Conservation (phyloP, 306 rosid genomes). For the Elaeagnus macrophylla region DNA sequence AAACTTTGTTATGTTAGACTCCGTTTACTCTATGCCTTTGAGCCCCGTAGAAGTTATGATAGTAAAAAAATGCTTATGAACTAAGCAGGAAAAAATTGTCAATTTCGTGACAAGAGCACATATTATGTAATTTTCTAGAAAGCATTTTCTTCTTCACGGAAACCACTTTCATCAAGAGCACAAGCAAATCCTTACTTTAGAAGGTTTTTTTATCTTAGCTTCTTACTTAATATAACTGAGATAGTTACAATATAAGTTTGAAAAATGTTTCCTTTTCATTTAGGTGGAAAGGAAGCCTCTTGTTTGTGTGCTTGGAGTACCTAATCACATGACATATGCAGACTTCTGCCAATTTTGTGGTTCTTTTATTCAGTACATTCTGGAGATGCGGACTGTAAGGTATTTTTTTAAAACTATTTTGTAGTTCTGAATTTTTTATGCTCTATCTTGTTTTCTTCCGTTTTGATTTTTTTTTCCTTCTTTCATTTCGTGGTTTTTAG, state of each 20-base stretch:
- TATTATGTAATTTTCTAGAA: too few relatives aligned
- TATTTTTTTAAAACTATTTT: background rate
- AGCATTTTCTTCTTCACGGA: too few relatives aligned
- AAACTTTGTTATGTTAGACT: too few relatives aligned
- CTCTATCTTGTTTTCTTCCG: background rate
- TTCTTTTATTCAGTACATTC: slow-evolving; percentile 67
- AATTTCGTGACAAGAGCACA: too few relatives aligned
- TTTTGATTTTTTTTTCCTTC: background rate
- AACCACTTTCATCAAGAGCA: too few relatives aligned
- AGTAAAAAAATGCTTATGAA: too few relatives aligned
- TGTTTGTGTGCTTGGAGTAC: slow-evolving; percentile 79
- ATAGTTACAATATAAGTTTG: background rate
- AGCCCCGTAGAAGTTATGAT: too few relatives aligned
- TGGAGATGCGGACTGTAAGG: slow-evolving; percentile 95
- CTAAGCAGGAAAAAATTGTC: too few relatives aligned
- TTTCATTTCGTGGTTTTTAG: slow-evolving; percentile 24
- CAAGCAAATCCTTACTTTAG: background rate
- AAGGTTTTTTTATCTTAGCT: background rate
- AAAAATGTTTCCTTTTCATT: background rate
- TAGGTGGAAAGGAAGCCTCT: slow-evolving; percentile 75
- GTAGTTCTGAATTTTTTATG: background rate
- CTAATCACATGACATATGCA: slow-evolving; percentile 92
- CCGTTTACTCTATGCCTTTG: too few relatives aligned
- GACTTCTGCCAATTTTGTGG: slow-evolving; percentile 92
- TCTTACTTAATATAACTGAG: background rate